A percentile compares a stretch with the other conserved stretches of the same genome.
Conservation (phyloP, 2,329 filamentous ascomycete species). For the Helicocarpus griseus region DNA sequence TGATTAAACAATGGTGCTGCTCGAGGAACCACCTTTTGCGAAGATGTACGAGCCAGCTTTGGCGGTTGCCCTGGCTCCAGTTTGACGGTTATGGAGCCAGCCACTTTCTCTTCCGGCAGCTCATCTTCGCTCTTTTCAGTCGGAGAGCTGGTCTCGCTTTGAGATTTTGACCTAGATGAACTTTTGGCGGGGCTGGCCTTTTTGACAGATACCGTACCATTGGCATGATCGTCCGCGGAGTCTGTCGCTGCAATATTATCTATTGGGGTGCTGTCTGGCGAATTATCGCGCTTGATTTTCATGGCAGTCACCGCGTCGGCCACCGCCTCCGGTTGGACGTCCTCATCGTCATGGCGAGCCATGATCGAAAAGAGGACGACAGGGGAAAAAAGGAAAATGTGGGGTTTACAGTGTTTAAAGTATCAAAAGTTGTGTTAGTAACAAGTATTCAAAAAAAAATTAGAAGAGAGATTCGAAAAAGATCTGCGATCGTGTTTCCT, state of each 20-base stretch:
- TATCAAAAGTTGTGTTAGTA: background rate
- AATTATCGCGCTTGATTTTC: slow-evolving; percentile 23
- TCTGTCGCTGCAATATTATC: slow-evolving; percentile 15
- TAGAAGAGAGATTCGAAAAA: background rate
- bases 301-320: slow-evolving; percentile 28
- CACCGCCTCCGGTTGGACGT: slow-evolving; percentile 26
- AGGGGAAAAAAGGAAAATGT: background rate
- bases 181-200: slow-evolving; percentile 13
- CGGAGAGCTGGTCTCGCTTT: slow-evolving; percentile 15
- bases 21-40: slow-evolving; percentile 57
- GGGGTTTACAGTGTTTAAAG: background rate
- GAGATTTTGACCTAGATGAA: slow-evolving; percentile 17
- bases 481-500: background rate
- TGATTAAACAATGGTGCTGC: slow-evolving; percentile 61
- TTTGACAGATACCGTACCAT: slow-evolving; percentile 7
- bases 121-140: slow-evolving; percentile 25
- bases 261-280: slow-evolving; percentile 15
- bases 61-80: slow-evolving; percentile 56
- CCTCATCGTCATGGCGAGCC: slow-evolving; percentile 32
- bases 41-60: slow-evolving; percentile 63
- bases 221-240: slow-evolving; percentile 13
- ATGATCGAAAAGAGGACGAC: slow-evolving; percentile 19
- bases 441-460: background rate
- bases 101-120: slow-evolving; percentile 45
- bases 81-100: slow-evolving; percentile 53